Base-by-base conservation (phyloP, 1,139 yeast species). In the Blastobotrys buckinghamii region DNA sequence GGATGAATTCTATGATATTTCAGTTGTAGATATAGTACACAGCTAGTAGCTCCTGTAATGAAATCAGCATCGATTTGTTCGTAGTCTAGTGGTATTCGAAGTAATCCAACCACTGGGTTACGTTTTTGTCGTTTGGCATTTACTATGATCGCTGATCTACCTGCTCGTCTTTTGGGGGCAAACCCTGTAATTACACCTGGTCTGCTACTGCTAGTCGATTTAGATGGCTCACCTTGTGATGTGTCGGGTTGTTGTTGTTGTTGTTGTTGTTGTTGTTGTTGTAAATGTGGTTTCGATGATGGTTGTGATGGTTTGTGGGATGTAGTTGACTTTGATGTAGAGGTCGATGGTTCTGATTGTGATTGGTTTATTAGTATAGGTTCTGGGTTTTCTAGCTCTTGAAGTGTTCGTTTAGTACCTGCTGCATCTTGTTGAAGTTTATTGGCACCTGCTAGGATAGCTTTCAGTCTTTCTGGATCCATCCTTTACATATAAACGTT, bases 1-100 rank as follows among this genome's bases (percentile, higher is more conserved):
- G 96, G 96, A 54, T 85, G 90, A 39, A 90, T 70, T 58, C 84
- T 84, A 64, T 89, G 95, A 65, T 90, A 92, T 52, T 85, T 82
- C 47, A 90, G 66, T 6, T 94, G 58, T 19, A 90, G 71, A 56
- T 86, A 89, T 5, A 90, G 65, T 1, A 84, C 79, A 53, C 87
- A 83, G 40, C 88, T 72, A 2, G 77, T 75, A 45, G 79, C 81
- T 12, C 89, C 79, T 48, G 85, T 75, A 59, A 88, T 92, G 51
- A 77, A 82, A 49, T 75, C 75, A 13, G 81, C 72, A 30, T 72
- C 68, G 37, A 73, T 72, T 17, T 66, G 70, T 10, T 70, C 73
- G 55, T 75, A 79, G 47, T 58, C 62, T 72, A 77, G 77, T 15
- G 77, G 72, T 4, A 79, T 76, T 20, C 72, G 70, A 33, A 82